Base-by-base conservation (phyloP, 2,329 filamentous ascomycete species). In the Drechslerella coelobrocha region DNA sequence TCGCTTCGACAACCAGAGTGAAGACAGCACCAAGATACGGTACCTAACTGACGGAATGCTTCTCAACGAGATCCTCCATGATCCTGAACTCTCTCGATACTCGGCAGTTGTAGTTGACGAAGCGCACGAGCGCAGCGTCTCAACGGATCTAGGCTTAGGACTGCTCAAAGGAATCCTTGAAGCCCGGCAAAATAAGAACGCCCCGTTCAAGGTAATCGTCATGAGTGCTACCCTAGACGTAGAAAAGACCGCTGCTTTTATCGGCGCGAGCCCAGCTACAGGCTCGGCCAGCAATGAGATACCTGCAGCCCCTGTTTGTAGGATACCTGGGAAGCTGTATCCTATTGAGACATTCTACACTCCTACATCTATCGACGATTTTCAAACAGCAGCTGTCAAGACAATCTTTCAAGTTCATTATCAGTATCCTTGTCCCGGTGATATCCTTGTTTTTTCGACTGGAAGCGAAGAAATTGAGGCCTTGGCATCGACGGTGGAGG, bases 141-240 rank as follows among this genome's bases (percentile, higher is more conserved):
- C 97, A 77, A 93, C 97, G 6, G 94, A 99, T 80, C 80, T 99
- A 24, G 83, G 97, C 8, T 83, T 95, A 24, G 94, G 94, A 0
- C 97, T 99, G 73, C 78, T 99, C 72, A 90, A 90, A 77, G 88
- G 89, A 71, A 85, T 97, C 50, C 81, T 94, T 0, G 81, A 71
- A 43, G 26, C 51, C 12, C 55, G 61, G 29, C 21, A 61, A 23
- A 69, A 73, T 62, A 56, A 65, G 37, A 68, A 68, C 23, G 65
- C 89, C 27, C 88, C 89, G 0, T 81, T 99, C 61, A 97, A 96
- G 78, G 87, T 97, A 2, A 85, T 96, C 31, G 86, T 97, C 77
- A 99, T 99, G 94, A 97, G 92, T 83, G 94, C 94, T 53, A 99
- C 94, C 5, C 91, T 92, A 37, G 91, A 97, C 78, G 87, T 96